Conservation (phyloP, 2,329 filamentous ascomycete genomes). For the Exophiala mesophila region DNA sequence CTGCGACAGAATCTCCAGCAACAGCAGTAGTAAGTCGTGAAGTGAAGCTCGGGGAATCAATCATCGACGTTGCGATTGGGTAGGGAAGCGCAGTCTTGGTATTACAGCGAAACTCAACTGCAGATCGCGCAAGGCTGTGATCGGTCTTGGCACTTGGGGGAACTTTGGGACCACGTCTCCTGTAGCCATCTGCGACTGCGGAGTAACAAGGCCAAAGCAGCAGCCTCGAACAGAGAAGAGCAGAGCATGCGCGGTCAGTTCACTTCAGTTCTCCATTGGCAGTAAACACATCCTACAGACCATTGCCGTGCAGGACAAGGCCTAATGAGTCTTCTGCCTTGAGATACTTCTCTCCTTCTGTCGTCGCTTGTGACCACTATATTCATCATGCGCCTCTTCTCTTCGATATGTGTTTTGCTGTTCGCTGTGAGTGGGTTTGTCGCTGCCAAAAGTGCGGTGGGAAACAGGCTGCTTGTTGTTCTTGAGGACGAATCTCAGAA, state of each 20-base stretch:
- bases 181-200: slow-evolving; percentile 6
- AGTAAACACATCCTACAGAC: slow-evolving; percentile 2
- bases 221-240: not conserved
- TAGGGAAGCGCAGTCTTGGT: slow-evolving; percentile 1
- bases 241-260: too few species aligned
- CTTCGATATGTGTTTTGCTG: slow-evolving; percentile 49
- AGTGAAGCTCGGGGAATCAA: slow-evolving; percentile 1
- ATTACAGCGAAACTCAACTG: slow-evolving; percentile 1
- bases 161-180: slow-evolving; percentile 11
- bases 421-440: slow-evolving; percentile 62
- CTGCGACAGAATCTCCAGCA: not conserved
- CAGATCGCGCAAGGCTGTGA: slow-evolving; percentile 4
- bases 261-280: too few species aligned
- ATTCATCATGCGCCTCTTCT: slow-evolving; percentile 67
- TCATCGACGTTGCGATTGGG: slow-evolving; percentile 3
- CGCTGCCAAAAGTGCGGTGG: slow-evolving; percentile 72
- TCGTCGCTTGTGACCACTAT: slow-evolving; percentile 8
- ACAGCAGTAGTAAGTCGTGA: not conserved
- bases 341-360: slow-evolving; percentile 3
- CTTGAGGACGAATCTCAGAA: slow-evolving; percentile 79
- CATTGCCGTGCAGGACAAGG: slow-evolving; percentile 1
- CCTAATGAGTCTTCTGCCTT: slow-evolving; percentile 9
- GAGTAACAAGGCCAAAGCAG: slow-evolving; percentile 2
- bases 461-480: slow-evolving; percentile 76
- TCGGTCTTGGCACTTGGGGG: not conserved